Percentiles rank a stretch among this genome's conserved stretches.
These are phyloP conservation scores for Lycium ferocissimum DNA, from an alignment of 257 asterid species.

Conservation along the genomic window DNA sequence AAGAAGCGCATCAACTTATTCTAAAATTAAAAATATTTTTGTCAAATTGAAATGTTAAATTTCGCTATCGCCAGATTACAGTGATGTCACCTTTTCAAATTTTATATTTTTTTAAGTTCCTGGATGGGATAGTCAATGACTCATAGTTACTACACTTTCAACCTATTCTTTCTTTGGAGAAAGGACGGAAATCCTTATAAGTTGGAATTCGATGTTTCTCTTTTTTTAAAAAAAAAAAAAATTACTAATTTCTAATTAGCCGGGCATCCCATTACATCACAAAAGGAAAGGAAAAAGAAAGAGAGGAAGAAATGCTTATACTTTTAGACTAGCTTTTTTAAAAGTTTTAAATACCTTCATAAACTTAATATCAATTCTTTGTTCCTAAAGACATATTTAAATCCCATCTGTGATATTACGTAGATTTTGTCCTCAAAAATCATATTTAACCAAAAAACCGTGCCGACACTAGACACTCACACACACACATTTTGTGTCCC, in stretches of 20 bases:
- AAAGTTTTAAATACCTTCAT: not conserved
- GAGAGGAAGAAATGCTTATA: not conserved
- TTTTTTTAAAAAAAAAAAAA: not conserved
- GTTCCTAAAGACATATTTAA: not conserved
- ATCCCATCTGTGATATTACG: not conserved
- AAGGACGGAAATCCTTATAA: not conserved
- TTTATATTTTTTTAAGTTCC: not conserved
- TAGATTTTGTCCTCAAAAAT: not conserved
- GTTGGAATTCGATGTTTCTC: not conserved
- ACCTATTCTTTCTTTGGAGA: not conserved
- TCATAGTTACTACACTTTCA: not conserved
- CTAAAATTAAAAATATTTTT: not conserved
- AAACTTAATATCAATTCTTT: not conserved
- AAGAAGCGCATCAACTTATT: not conserved
- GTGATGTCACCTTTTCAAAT: not conserved
- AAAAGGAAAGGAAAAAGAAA: not conserved
- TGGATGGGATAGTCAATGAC: not conserved
- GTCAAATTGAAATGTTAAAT: not conserved
- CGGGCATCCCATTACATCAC: not conserved
- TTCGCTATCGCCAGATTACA: not conserved
- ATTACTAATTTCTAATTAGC: not conserved
- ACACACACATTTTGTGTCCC: not conserved
- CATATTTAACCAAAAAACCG: not conserved
- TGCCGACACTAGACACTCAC: conserved; percentile 6
- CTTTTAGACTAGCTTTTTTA: not conserved